These are phyloP conservation scores for Urochloa ruziziensis DNA, from an alignment of 176 grass and related monocot genomes.

Conservation along the genomic window DNA sequence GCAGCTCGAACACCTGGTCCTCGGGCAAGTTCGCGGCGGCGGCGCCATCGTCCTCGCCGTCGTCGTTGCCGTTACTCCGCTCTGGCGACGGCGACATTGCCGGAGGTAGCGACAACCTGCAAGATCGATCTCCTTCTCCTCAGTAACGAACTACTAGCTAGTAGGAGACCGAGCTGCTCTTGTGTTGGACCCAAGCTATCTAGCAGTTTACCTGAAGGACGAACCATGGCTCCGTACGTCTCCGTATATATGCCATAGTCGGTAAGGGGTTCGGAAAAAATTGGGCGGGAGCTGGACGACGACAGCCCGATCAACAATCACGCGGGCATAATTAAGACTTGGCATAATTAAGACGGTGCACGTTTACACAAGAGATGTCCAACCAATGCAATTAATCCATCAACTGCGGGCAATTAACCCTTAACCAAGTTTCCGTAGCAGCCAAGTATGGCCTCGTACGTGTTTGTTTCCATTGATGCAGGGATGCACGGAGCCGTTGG, in stretches of 20 bases:
- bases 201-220: not conserved
- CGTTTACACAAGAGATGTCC: not conserved
- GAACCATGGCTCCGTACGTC: no score
- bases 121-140: not conserved
- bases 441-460: not conserved
- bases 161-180: not conserved
- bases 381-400: not conserved
- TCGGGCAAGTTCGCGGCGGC: not conserved
- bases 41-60: not conserved
- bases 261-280: not conserved
- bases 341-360: not conserved
- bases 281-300: not conserved
- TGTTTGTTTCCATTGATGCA: not conserved
- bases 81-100: not conserved
- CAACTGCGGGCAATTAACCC: not conserved
- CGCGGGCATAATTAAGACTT: not conserved
- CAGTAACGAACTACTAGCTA: not conserved
- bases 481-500: no score
- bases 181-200: no score
- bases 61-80: no score
- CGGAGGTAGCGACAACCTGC: not conserved
- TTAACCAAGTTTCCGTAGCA: not conserved
- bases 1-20: constrained; percentile 43
- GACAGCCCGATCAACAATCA: not conserved
- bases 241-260: not conserved